Evolutionary conservation across 805 yeast genomes (phyloP), one percentile per base, ranked within the genome.

Genomic region (Cyberlindnera maclurae): DNA sequence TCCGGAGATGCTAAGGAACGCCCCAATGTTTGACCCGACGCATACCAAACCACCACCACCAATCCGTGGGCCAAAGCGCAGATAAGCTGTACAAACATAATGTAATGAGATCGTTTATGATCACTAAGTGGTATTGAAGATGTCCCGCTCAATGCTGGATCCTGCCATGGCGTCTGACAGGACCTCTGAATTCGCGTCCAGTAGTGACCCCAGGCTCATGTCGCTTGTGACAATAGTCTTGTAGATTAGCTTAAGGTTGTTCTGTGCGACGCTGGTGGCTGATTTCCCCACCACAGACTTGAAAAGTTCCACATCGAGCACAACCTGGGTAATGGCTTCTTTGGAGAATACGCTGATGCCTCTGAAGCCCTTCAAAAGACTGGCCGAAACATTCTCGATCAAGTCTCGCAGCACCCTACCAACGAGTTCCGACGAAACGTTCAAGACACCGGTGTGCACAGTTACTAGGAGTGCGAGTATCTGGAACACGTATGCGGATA

Each of bases 1-100:
- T 5, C 98, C 98, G 0, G 97, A 90, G 36, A 79, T 89, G 62
- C 70, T 90, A 37, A 73, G 71, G 50, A 77, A 87, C 57, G 96
- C 97, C 1, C 97, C 97, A 12, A 75, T 89, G 79, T 82, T 90
- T 51, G 79, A 77, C 48, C 63, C 67, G 55, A 62, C 72, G 59
- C 57, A 66, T 36, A 73, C 72, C 17, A 79, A 73, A 56, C 87
- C 86, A 3, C 74, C 77, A 36, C 86, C 87, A 15, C 88, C 88
- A 7, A 71, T 79, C 27, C 69, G 85, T 50, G 82, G 81, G 7
- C 79, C 80, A 34, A 64, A 57, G 42, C 65, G 66, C 51, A 58
- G 57, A 45, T 59, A 29, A 37, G 13, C 12, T 4, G 4, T 5
- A 15, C 11, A 20, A 13, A 8, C 8, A 16, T 13, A 26, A 29